Evolutionary conservation across 2,329 filamentous ascomycete species (phyloP).

Genomic region (Pyrenophora teres): DNA sequence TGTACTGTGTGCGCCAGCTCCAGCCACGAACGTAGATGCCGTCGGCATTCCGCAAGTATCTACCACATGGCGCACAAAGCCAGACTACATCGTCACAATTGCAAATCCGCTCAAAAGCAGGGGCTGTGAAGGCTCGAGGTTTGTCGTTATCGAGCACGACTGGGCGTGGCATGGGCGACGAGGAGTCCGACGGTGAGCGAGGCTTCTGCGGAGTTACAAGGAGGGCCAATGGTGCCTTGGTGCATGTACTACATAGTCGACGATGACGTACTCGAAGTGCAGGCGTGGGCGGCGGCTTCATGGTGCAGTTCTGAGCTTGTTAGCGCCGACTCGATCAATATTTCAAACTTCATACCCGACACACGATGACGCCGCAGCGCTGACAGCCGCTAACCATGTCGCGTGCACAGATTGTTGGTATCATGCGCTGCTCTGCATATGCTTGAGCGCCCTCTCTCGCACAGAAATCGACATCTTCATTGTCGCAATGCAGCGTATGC

Average conservation of each 20-base stretch:
- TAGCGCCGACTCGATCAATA: conserved; percentile 9
- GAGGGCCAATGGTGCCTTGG: conserved; percentile 68
- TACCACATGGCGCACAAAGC: conserved; percentile 84
- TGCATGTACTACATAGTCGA: conserved; percentile 77
- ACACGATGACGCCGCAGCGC: conserved; percentile 76
- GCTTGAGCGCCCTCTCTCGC: conserved; percentile 55
- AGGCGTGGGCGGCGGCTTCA: conserved; percentile 74
- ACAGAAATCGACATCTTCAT: conserved; percentile 64
- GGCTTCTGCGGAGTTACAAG: conserved; percentile 47
- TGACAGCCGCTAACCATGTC: conserved; percentile 87
- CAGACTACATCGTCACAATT: conserved; percentile 69
- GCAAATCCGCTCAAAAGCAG: conserved; percentile 61
- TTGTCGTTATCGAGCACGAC: conserved; percentile 20
- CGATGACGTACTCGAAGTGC: conserved; percentile 77
- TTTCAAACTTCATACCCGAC: conserved; percentile 66
- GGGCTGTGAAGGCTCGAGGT: conserved; percentile 49
- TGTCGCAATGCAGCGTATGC: conserved; percentile 78
- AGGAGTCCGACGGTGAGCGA: conserved; percentile 26
- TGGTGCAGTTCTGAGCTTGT: conserved; percentile 77
- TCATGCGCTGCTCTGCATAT: conserved; percentile 19
- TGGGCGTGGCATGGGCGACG: conserved; percentile 29
- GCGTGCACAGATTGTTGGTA: conserved; percentile 69
- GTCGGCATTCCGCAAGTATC: conserved; percentile 65
- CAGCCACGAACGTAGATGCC: conserved; percentile 71
- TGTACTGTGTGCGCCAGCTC: conserved; percentile 88